These are phyloP conservation scores for Rhizopogon vinicolor DNA, from an alignment of 768 basidiomycete genomes.

Conservation along the genomic window DNA sequence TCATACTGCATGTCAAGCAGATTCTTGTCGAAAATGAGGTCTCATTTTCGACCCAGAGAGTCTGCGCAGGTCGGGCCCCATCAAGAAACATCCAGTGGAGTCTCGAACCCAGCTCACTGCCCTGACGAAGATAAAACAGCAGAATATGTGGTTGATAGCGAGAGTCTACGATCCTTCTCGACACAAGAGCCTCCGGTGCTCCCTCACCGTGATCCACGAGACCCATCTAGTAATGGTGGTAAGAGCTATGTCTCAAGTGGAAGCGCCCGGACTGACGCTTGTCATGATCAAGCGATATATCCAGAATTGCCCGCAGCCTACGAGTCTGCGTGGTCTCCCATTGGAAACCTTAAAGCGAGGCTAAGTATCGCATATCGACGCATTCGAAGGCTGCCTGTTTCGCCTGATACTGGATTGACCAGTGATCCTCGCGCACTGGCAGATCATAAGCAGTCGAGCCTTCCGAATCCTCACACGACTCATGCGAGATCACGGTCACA, in stretches of 20 bases:
- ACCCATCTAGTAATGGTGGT: neutral
- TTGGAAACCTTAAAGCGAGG: constrained; percentile 16
- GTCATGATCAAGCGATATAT: neutral
- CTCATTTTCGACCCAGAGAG: constrained; percentile 14
- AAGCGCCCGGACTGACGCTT: neutral
- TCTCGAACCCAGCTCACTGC: constrained; percentile 14
- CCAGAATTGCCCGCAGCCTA: neutral
- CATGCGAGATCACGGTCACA: neutral
- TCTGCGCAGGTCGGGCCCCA: neutral
- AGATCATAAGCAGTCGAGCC: constrained; percentile 14
- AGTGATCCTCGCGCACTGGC: constrained; percentile 14
- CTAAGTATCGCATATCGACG: constrained; percentile 17
- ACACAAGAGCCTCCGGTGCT: neutral
- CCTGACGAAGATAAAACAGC: constrained; percentile 10
- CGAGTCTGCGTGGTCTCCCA: neutral
- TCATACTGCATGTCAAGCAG: constrained; percentile 17
- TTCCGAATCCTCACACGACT: constrained; percentile 20
- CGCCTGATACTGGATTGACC: constrained; percentile 10
- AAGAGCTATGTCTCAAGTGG: neutral
- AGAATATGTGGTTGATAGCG: neutral
- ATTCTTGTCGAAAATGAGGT: constrained; percentile 15
- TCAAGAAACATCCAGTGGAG: neutral
- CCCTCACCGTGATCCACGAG: neutral
- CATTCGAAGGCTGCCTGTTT: constrained; percentile 17
- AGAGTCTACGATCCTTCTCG: neutral